These are phyloP conservation scores for Yarrowia sp. DNA, from an alignment of 805 yeast genomes.

Conservation along the genomic window DNA sequence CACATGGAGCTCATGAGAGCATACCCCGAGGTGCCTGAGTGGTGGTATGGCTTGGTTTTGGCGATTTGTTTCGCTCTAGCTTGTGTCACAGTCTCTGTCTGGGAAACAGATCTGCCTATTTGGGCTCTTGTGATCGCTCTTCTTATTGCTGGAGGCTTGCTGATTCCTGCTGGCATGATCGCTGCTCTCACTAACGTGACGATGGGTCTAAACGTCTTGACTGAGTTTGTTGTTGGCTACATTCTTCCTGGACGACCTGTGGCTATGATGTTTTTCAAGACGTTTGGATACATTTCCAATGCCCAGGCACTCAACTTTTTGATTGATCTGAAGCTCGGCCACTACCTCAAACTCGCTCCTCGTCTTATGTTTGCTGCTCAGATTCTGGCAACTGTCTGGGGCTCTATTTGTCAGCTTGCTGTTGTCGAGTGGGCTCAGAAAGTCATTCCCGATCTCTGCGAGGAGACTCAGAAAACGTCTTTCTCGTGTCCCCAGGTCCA, in stretches of 20 bases:
- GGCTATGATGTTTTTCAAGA: slow-evolving; percentile 62
- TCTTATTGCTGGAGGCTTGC: slow-evolving; percentile 50
- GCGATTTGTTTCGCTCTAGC: slow-evolving; percentile 46
- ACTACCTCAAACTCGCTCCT: slow-evolving; percentile 64
- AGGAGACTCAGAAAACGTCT: slow-evolving; percentile 43
- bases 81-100: slow-evolving; percentile 43
- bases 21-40: slow-evolving; percentile 61
- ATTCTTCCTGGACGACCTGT: slow-evolving; percentile 60
- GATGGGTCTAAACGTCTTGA: slow-evolving; percentile 59
- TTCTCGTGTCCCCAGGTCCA: slow-evolving; percentile 50
- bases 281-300: slow-evolving; percentile 55
- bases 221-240: slow-evolving; percentile 65
- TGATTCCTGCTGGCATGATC: slow-evolving; percentile 61
- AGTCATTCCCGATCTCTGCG: slow-evolving; percentile 46
- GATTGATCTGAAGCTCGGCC: slow-evolving; percentile 60
- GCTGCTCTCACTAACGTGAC: slow-evolving; percentile 60
- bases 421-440: slow-evolving; percentile 46
- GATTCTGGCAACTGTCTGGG: slow-evolving; percentile 47
- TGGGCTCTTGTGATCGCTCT: slow-evolving; percentile 61
- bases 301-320: slow-evolving; percentile 54
- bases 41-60: slow-evolving; percentile 49
- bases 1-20: slow-evolving; percentile 55
- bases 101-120: slow-evolving; percentile 52
- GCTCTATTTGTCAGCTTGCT: slow-evolving; percentile 45
- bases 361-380: slow-evolving; percentile 56